Conservation (phyloP, 1,284 basidiomycete species). For the Leccinum subrobustum region DNA sequence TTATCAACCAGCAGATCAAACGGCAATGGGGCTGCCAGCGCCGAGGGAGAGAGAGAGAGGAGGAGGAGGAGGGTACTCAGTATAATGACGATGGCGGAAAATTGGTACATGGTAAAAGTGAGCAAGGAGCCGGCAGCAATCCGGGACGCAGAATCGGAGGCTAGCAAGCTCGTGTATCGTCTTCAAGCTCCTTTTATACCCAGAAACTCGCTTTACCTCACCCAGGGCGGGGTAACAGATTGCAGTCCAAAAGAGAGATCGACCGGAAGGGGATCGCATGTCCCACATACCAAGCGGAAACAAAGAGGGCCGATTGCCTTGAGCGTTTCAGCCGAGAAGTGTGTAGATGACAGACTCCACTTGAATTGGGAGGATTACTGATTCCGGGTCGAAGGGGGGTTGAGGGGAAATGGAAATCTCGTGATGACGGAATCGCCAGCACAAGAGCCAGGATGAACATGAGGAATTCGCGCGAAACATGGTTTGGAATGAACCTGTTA, state of each 20-base stretch:
- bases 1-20: constrained; percentile 40
- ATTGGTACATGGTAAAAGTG: constrained; percentile 37
- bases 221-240: constrained; percentile 19
- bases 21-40: constrained; percentile 49
- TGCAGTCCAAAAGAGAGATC: constrained; percentile 27
- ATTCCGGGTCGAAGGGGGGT: constrained; percentile 11
- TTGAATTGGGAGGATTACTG: constrained; percentile 19
- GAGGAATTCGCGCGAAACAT: constrained; percentile 23
- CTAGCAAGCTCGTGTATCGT: constrained; percentile 3
- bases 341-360: constrained; percentile 13
- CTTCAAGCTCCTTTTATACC: constrained; percentile 28
- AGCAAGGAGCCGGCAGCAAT: not conserved
- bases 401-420: constrained; percentile 4
- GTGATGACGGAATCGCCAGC: constrained; percentile 22
- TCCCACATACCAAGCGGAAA: constrained; percentile 17
- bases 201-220: constrained; percentile 31
- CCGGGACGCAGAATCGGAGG: constrained; percentile 3
- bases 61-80: constrained; percentile 45
- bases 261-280: constrained; percentile 31
- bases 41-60: constrained; percentile 39
- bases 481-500: constrained; percentile 10
- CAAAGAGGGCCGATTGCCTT: constrained; percentile 26
- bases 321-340: constrained; percentile 20
- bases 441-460: constrained; percentile 13
- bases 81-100: constrained; percentile 42